These are phyloP conservation scores for Fusarium buxicola DNA, from an alignment of 2,329 filamentous ascomycete genomes.

Conservation along the genomic window DNA sequence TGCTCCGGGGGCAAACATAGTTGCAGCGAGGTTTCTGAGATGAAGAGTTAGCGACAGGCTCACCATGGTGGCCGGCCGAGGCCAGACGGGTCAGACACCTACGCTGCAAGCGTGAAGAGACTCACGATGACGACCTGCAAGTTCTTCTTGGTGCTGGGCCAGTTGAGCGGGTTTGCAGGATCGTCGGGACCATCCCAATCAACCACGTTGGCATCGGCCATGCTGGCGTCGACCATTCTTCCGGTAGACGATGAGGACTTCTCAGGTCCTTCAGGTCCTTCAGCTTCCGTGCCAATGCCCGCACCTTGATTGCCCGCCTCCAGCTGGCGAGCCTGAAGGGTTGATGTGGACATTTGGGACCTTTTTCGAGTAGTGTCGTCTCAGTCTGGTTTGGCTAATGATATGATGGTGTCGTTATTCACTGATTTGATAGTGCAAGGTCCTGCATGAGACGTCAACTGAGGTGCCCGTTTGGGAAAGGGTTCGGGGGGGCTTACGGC, in stretches of 20 bases:
- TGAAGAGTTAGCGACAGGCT: background rate
- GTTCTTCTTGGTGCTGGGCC: constrained; percentile 62
- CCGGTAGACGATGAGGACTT: constrained; percentile 7
- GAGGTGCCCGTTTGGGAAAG: no score
- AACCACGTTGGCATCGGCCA: constrained; percentile 52
- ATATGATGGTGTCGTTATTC: background rate
- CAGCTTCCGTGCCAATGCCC: no score
- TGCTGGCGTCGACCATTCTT: background rate
- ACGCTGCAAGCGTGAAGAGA: constrained; percentile 52
- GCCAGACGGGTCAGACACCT: background rate
- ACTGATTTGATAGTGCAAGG: background rate
- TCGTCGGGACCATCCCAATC: constrained; percentile 71
- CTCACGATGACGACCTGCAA: constrained; percentile 60
- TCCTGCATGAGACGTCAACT: constrained; percentile 2
- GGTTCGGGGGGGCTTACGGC: no score
- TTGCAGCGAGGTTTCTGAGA: constrained; percentile 33
- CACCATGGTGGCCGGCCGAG: no score
- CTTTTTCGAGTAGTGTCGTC: background rate
- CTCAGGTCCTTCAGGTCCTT: background rate
- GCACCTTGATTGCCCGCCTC: background rate
- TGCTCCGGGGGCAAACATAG: constrained; percentile 41
- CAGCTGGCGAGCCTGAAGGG: background rate
- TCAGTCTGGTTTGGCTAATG: background rate
- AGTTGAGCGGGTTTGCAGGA: constrained; percentile 72
- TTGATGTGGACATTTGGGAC: background rate